Evolutionary conservation across 495 filamentous ascomycete species (phyloP).

Genomic region (Parmelia sp.): DNA sequence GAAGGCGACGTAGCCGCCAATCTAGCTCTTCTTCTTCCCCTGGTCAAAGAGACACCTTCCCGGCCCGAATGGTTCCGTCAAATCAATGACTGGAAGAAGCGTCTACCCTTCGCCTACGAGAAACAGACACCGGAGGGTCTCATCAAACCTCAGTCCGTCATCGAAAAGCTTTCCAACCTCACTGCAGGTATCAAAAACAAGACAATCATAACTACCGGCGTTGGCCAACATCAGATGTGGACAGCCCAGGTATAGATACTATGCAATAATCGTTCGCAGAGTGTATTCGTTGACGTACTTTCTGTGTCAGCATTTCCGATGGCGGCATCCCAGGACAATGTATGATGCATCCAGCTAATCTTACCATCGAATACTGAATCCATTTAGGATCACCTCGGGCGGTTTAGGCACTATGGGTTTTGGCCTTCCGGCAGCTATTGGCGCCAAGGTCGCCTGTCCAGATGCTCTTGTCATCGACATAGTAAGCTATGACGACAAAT

Average conservation of each 20-base stretch:
- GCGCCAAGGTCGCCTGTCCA: slow-evolving; percentile 87
- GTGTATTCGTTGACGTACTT: too few species aligned
- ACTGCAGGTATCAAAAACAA: slow-evolving; percentile 66
- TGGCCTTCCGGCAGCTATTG: slow-evolving; percentile 87
- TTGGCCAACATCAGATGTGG: slow-evolving; percentile 81
- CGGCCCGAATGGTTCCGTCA: slow-evolving; percentile 82
- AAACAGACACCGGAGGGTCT: slow-evolving; percentile 58
- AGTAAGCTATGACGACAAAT: too few species aligned
- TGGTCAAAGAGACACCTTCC: slow-evolving; percentile 52
- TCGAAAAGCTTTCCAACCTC: slow-evolving; percentile 71
- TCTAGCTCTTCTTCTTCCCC: slow-evolving; percentile 65
- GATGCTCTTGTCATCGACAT: slow-evolving; percentile 87
- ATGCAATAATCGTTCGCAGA: too few species aligned
- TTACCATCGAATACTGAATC: too few species aligned
- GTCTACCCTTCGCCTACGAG: slow-evolving; percentile 60
- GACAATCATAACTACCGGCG: slow-evolving; percentile 56
- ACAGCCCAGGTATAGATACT: too few species aligned
- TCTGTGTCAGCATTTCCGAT: slow-evolving; percentile 71
- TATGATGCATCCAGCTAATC: too few species aligned
- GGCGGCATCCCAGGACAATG: slow-evolving; percentile 76
- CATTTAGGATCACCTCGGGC: slow-evolving; percentile 59
- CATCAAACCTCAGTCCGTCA: slow-evolving; percentile 85
- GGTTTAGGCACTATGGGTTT: slow-evolving; percentile 92
- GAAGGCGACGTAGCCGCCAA: slow-evolving; percentile 59
- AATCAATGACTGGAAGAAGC: slow-evolving; percentile 82